These are phyloP conservation scores for Metschnikowia proteae DNA, from an alignment of 805 yeast species.

Conservation along the genomic window DNA sequence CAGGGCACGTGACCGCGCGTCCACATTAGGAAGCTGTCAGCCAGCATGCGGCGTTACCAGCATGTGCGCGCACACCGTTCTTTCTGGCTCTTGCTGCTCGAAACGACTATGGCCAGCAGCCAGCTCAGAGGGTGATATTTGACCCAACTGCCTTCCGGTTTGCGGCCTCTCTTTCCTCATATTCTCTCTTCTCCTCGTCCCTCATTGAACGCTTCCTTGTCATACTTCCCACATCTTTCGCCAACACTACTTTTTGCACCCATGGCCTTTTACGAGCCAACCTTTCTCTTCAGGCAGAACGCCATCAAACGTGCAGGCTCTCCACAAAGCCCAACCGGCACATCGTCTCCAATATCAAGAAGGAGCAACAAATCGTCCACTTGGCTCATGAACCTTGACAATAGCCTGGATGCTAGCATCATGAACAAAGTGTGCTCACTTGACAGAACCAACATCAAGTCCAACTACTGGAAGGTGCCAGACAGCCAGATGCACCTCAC, in stretches of 20 bases:
- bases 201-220: background rate
- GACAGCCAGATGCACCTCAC: constrained; percentile 44
- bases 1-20: background rate
- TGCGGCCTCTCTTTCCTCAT: too few relatives aligned
- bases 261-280: constrained; percentile 36
- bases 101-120: constrained; percentile 3
- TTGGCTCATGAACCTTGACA: constrained; percentile 31
- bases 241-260: background rate
- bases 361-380: constrained; percentile 13
- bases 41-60: constrained; percentile 4
- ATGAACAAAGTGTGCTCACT: constrained; percentile 41
- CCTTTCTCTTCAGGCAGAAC: constrained; percentile 39
- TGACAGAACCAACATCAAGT: constrained; percentile 38
- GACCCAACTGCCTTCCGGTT: background rate
- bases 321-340: background rate
- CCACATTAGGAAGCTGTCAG: constrained; percentile 1
- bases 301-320: constrained; percentile 25
- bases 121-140: constrained; percentile 1
- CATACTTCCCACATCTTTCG: background rate
- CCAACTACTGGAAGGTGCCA: constrained; percentile 46
- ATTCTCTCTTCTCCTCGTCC: background rate
- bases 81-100: background rate
- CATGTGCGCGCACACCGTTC: constrained; percentile 1
- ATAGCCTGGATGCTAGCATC: constrained; percentile 29
- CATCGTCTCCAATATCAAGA: background rate